phyloP scores from a whole-genome alignment of 306 rosid genomes.

The Cucumis hystrix region DNA sequence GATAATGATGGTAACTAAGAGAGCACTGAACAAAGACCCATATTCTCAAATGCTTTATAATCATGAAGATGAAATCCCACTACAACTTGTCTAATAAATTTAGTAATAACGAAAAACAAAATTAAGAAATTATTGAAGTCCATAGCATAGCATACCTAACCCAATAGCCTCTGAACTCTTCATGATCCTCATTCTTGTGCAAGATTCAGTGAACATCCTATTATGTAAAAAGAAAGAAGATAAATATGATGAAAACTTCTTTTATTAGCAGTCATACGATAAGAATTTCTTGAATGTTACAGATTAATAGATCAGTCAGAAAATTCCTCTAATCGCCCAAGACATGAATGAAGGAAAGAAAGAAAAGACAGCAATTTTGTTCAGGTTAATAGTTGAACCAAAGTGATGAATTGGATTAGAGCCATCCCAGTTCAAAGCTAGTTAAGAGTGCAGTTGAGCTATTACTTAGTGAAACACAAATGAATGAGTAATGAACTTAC shows the following conservation, averaged over 20 bases:
- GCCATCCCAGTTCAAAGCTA: not conserved
- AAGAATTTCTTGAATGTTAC: constrained; percentile 3
- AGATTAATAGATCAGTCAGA: not conserved
- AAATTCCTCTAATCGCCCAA: not conserved
- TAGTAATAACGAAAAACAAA: not conserved
- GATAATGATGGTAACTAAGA: constrained; percentile 16
- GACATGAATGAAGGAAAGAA: not conserved
- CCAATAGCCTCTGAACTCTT: constrained; percentile 96
- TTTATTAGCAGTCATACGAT: not conserved
- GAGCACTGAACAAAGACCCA: constrained; percentile 6
- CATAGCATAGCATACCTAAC: constrained; percentile 36
- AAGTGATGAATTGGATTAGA: not conserved
- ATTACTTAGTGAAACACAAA: not conserved
- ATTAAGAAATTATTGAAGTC: not conserved
- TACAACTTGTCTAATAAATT: constrained; percentile 7
- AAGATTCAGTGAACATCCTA: constrained; percentile 76
- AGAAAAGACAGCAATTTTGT: not conserved
- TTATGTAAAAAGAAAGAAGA: constrained; percentile 13
- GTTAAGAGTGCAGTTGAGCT: not conserved
- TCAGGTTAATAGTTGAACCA: not conserved
- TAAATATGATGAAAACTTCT: not conserved
- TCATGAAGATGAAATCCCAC: constrained; percentile 13
- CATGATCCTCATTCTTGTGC: constrained; percentile 91
- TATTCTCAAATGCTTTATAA: not conserved
- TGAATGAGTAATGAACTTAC: constrained; percentile 35